Evolutionary conservation across 2,329 filamentous ascomycete genomes (phyloP).

Genomic region (Phyllosticta ampelicida): DNA sequence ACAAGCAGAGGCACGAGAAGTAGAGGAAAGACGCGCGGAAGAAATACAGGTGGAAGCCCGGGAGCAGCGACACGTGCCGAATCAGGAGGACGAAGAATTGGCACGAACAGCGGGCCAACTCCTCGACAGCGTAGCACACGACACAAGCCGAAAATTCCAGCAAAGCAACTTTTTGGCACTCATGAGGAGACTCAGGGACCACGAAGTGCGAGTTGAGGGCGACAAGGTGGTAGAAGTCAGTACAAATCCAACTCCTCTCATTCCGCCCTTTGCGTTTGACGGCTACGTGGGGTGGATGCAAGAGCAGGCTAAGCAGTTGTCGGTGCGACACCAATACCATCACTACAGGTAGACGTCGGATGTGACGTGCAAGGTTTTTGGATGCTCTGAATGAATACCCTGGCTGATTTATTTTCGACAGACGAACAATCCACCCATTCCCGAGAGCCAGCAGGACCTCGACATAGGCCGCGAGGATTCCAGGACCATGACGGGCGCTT

Average conservation of each 20-base stretch:
- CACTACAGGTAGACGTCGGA: not conserved
- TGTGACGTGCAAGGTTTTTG: constrained; percentile 9
- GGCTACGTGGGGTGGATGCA: constrained; percentile 1
- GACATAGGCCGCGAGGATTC: constrained; percentile 7
- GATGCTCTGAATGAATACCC: not conserved
- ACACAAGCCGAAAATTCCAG: constrained; percentile 63
- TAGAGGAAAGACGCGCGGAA: not conserved
- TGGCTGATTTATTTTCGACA: not conserved
- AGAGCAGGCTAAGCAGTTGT: not conserved
- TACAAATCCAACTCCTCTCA: constrained; percentile 9
- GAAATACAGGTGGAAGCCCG: not conserved
- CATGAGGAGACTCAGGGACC: constrained; percentile 64
- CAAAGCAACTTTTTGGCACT: constrained; percentile 66
- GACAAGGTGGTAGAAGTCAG: constrained; percentile 52
- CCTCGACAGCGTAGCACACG: constrained; percentile 55
- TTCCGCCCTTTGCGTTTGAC: not conserved
- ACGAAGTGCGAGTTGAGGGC: constrained; percentile 61
- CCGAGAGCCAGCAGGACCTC: constrained; percentile 6
- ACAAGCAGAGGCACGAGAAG: not conserved
- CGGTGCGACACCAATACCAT: constrained; percentile 3
- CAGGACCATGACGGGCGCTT: constrained; percentile 8
- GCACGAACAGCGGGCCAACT: constrained; percentile 61
- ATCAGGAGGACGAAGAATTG: constrained; percentile 52
- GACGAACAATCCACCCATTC: constrained; percentile 3
- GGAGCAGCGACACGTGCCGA: constrained; percentile 13